phyloP scores from a whole-genome alignment of 768 basidiomycete species.

The Boletus reticulatus region DNA sequence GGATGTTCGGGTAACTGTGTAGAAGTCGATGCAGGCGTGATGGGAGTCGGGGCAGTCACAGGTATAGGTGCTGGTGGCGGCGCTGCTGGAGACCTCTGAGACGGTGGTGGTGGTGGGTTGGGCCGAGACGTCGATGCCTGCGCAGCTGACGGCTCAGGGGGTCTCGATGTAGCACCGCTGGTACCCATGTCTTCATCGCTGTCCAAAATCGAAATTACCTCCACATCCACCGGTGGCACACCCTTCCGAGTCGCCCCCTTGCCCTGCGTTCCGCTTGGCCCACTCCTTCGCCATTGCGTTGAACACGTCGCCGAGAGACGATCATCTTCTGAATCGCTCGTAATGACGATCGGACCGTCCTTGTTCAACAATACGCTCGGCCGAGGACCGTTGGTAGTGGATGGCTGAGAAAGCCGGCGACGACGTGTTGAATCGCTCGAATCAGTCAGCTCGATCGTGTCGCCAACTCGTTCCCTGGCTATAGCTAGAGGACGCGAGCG shows the following conservation, averaged over 20 bases:
- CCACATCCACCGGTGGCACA: conserved; percentile 7
- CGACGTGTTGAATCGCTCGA: conserved; percentile 15
- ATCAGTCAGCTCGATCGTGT: conserved; percentile 23
- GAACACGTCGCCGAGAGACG: not conserved
- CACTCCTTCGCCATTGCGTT: conserved; percentile 1
- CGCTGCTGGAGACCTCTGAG: not conserved
- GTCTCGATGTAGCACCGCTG: not conserved
- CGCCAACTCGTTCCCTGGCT: conserved; percentile 3
- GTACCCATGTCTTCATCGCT: conserved; percentile 18
- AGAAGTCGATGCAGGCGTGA: not conserved
- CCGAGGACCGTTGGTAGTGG: not conserved
- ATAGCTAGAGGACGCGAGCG: conserved; percentile 10
- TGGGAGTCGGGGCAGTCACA: not conserved
- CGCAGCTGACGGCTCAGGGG: not conserved
- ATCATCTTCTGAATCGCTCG: conserved; percentile 23
- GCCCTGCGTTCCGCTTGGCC: not conserved
- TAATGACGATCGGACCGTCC: conserved; percentile 24
- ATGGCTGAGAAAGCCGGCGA: conserved; percentile 4
- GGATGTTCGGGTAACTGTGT: not conserved
- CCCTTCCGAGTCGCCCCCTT: not conserved
- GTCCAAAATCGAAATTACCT: conserved; percentile 31
- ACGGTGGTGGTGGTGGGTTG: not conserved
- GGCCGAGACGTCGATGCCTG: not conserved
- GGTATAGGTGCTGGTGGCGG: not conserved
- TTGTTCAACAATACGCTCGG: not conserved